Evolutionary conservation across 176 grass and related monocot species (phyloP), one percentile per base, ranked within the genome.

Genomic region (Triticum timopheevii): DNA sequence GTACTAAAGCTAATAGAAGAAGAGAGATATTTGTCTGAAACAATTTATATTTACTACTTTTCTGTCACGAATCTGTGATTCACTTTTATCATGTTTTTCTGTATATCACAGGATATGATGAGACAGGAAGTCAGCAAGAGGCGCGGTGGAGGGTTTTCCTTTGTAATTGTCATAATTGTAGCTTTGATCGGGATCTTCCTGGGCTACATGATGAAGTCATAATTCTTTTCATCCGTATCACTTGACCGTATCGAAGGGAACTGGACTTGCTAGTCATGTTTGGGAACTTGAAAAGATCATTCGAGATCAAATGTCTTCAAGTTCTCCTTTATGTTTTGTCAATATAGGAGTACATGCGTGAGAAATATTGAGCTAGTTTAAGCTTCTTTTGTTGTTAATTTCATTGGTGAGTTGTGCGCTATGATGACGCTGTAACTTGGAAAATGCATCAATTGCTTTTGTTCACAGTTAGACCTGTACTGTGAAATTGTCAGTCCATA

Each of bases 191-290:
- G 88, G 52, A 83, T 85, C 75, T 79, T 95, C 65, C 28, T 92
- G 17, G 93, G 93, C 56, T 95, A 92, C 85, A 45, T 92, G 59
- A 79, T 92, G 88, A 95, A 95, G 73, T 86, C 88, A 65, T 92
- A 74, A 89, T 87, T 80, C 72, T 84, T 84, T 70, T 54, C 72
- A 27, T 38, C 67, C 9, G 25, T 33, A 31, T 59, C 64, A 49
- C 36, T 52, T 74, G 65, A 80, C 54, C 23, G 86, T 64, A 63
- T 72, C 1, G 64, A 82, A 66, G 83, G 49, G 70, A 75, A 75
- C 59, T 76, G 82, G 39, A 78, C 68, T 36, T 89, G 73, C 73
- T 40, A 78, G 22, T 71, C 79, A 72, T 86, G 83, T 86, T 67
- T 89, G 80, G 78, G 77, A 82, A 62, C 69, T 90, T 27, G 33